Percentiles rank a stretch among this genome's conserved stretches.
These are phyloP conservation scores for Penstemon newberryi DNA, from an alignment of 257 asterid genomes.

Conservation along the genomic window DNA sequence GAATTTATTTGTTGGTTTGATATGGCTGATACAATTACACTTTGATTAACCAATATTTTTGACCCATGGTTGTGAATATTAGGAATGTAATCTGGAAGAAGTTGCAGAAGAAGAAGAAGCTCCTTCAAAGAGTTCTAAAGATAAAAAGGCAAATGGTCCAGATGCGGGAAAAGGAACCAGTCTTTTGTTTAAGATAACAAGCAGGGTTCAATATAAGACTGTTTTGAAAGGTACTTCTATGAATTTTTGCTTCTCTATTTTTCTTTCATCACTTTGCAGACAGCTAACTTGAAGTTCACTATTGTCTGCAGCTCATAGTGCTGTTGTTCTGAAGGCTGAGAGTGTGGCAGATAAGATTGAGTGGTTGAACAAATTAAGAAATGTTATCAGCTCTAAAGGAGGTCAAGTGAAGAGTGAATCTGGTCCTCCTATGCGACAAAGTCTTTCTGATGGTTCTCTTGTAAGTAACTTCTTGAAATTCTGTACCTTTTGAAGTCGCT, in stretches of 20 bases:
- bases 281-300: conserved; percentile 13
- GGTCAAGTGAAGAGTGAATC: conserved; percentile 75
- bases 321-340: conserved; percentile 74
- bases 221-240: conserved; percentile 62
- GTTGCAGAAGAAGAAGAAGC: conserved; percentile 79
- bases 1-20: conserved; percentile 14
- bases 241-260: conserved; percentile 6
- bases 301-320: conserved; percentile 65
- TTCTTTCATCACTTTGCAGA: neutral
- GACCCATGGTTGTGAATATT: conserved; percentile 23
- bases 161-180: conserved; percentile 71
- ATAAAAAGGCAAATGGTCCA: conserved; percentile 86
- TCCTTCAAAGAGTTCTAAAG: conserved; percentile 88
- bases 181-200: conserved; percentile 77
- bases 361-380: conserved; percentile 61
- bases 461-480: conserved; percentile 44
- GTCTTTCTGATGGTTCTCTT: conserved; percentile 78
- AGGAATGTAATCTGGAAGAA: conserved; percentile 98
- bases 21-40: neutral
- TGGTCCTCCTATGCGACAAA: conserved; percentile 56
- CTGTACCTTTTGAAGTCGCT: conserved; percentile 3
- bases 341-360: conserved; percentile 60
- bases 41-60: conserved; percentile 3
- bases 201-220: conserved; percentile 91
- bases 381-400: conserved; percentile 67